A percentile compares a stretch with the other conserved stretches of the same genome.
phyloP scores from a whole-genome alignment of 441 rosid species.

The Euphorbia corollata region DNA sequence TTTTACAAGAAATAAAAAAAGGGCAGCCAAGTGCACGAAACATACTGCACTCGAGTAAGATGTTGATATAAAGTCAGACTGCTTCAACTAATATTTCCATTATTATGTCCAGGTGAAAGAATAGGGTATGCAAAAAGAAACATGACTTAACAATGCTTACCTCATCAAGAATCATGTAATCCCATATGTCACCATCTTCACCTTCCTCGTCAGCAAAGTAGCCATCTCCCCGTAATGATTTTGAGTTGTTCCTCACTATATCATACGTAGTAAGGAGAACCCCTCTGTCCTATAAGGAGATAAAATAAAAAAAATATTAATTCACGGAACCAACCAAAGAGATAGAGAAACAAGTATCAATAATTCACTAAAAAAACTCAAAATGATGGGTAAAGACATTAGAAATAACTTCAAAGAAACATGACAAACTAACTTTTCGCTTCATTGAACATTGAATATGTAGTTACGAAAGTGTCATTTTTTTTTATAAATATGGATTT shows the following conservation, averaged over 20 bases:
- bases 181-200: slow-evolving; percentile 65
- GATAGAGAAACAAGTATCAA: background rate
- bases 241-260: slow-evolving; percentile 78
- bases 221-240: slow-evolving; percentile 51
- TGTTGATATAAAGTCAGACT: too few species aligned
- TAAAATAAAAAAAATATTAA: slow-evolving; percentile 11
- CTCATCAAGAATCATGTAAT: slow-evolving; percentile 97
- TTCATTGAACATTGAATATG: background rate
- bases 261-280: slow-evolving; percentile 89
- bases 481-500: too few species aligned
- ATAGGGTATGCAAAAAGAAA: slow-evolving; percentile 5
- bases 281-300: slow-evolving; percentile 60
- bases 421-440: background rate
- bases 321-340: slow-evolving; percentile 5
- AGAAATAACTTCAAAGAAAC: slow-evolving; percentile 2
- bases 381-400: slow-evolving; percentile 1
- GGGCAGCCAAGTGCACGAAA: too few species aligned
- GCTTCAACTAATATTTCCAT: background rate
- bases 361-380: slow-evolving; percentile 3
- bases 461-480: slow-evolving; percentile 4
- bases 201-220: slow-evolving; percentile 40
- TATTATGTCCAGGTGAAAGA: background rate
- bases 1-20: too few species aligned
- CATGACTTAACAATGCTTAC: slow-evolving; percentile 27
- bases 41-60: too few species aligned